Evolutionary conservation across 768 basidiomycete genomes (phyloP), one percentile per base, ranked within the genome.

Genomic region (Kwoniella bestiolae): DNA sequence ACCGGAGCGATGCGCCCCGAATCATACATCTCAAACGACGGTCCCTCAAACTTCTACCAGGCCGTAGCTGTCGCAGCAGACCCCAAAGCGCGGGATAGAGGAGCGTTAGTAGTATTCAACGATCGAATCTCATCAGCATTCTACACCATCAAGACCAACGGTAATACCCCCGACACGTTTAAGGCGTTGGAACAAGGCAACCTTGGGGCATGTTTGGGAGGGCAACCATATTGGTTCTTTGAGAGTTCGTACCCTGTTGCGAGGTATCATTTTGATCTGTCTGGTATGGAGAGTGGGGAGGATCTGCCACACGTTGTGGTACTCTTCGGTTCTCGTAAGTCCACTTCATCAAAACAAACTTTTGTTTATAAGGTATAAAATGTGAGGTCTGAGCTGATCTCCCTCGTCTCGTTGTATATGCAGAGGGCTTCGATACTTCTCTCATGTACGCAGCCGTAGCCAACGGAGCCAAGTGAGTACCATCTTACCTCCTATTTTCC

Each of bases 241-340:
- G 71, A 73, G 14, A 55, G 78, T 2, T 56, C 58, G 0, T 35
- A 66, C 46, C 78, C 80, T 0, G 72, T 64, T 2, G 73, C 72
- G 68, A 80, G 79, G 64, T 61, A 66, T 28, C 58, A 94, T n/a
- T 76, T 73, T 32, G 72, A 76, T 56, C 29, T 72, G 44, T 35
- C 56, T 35, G 49, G 32, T 16, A 53, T 76, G 31, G 53, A 38
- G 7, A 35, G 32, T 14, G 59, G 59, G 5, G 21, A 52, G 11
- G 35, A 49, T 9, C 31, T 76, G 14, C 75, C 75, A 21, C 49
- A 57, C 47, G 75, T 76, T 29, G 70, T 71, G 29, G 60, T 76
- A 32, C 55, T 76, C n/a, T 70, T 60, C 56, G 64, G 70, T 23
- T 60, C 63, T 28, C 60, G 60, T 62, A 26, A 62, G 60, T 62